Base-by-base conservation (phyloP, 2,329 filamentous ascomycete species). In the Phialophora verrucosa region DNA sequence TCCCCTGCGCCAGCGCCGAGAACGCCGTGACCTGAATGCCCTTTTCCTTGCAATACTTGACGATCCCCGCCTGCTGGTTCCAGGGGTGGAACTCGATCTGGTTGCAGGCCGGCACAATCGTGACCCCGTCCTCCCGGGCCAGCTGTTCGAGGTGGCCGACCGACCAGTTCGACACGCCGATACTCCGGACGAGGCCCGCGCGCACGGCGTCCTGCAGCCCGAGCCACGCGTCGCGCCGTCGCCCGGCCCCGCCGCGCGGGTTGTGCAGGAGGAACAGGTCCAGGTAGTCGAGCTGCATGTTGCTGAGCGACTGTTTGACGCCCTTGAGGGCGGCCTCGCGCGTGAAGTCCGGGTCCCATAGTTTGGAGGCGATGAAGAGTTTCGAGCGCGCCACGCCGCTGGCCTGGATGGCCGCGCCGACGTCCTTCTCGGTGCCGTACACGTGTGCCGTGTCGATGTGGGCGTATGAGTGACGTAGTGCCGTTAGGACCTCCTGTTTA, bases 301-400 rank as follows among this genome's bases (percentile, higher is more conserved):
- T 73, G 64, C 74, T 70, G 50, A 84, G 73, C 44, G 77, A 81
- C 62, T 75, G 74, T 8, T 79, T 78, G 50, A 95, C 83, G 42
- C 85, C 88, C 73, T 90, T 81, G 78, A 90, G 88, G 5, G 88
- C 88, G 25, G 53, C 60, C 14, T 62, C 59, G 6, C 66, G 68
- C 14, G 85, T 86, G 77, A 90, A 88, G 50, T 90, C 93, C 57
- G 90, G 92, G 74, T 88, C 90, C 91, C 92, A 96, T 44, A 93
- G 85, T 84, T 96, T 96, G 74, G 88, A 91, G 65, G 91, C 91
- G 38, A 91, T 76, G 75, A 89, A 92, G 54, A 93, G 73, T 10
- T 90, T 82, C 17, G 82, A 77, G 25, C 87, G 83, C 3, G 82
- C 77, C 8, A 91, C 70, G 0, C 81, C 81, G 3, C 85, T 87